Conservation (phyloP, 2,329 filamentous ascomycete species). For the Daldinia sp. region DNA sequence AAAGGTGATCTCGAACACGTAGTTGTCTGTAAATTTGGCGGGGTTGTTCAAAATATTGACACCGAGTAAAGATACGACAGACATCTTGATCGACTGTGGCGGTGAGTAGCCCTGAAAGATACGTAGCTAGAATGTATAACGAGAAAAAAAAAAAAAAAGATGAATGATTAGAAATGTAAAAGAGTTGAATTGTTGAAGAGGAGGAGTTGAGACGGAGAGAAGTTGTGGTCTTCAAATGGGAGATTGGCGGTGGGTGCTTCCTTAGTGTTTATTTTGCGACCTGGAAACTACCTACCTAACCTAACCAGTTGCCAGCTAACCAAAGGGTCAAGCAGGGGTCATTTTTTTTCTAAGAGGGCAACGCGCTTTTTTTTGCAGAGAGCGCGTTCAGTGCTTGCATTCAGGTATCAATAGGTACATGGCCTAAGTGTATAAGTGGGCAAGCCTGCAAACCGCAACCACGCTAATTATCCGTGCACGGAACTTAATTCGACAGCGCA, state of each 20-base stretch:
- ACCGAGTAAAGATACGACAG: slow-evolving; percentile 92
- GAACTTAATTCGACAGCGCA: neutral
- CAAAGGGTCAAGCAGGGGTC: slow-evolving; percentile 1
- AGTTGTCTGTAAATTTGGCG: slow-evolving; percentile 88
- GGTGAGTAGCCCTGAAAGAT: slow-evolving; percentile 18
- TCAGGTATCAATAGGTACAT: slow-evolving; percentile 5
- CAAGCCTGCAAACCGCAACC: neutral
- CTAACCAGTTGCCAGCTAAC: neutral
- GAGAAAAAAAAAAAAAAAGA: slow-evolving; percentile 7
- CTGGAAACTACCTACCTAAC: slow-evolving; percentile 2
- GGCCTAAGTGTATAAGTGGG: neutral
- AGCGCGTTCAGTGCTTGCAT: slow-evolving; percentile 47
- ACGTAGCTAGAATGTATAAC: neutral
- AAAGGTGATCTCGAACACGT: slow-evolving; percentile 98
- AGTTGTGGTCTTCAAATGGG: slow-evolving; percentile 12
- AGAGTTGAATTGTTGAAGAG: neutral
- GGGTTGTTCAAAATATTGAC: slow-evolving; percentile 98
- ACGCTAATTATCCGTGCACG: neutral
- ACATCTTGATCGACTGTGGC: slow-evolving; percentile 68
- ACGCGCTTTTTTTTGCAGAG: slow-evolving; percentile 31
- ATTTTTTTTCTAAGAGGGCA: slow-evolving; percentile 15
- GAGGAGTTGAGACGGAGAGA: neutral
- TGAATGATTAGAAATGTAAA: slow-evolving; percentile 2
- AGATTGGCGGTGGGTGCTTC: slow-evolving; percentile 26
- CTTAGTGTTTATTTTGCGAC: slow-evolving; percentile 35